A percentile compares a stretch with the other conserved stretches of the same genome.
Evolutionary conservation across 2,329 filamentous ascomycete genomes (phyloP).

Genomic region (Aspergillus carbonarius): DNA sequence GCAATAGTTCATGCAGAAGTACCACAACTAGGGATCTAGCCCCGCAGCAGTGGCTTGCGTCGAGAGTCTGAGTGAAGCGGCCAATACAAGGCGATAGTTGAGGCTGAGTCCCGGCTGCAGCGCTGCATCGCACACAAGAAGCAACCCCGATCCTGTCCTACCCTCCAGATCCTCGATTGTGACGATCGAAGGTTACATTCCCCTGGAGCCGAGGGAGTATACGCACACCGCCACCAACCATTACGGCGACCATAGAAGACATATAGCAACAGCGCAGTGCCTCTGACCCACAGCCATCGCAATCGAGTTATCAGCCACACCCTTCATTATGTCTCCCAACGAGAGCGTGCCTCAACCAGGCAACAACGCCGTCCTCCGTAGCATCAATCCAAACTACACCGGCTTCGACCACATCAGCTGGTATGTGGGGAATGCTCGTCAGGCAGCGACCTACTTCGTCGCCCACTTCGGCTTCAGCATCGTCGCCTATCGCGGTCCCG

Average conservation of each 20-base stretch:
- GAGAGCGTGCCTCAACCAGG: not conserved
- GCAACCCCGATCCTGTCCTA: not conserved
- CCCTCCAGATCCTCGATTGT: not conserved
- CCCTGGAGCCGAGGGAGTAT: too few relatives aligned
- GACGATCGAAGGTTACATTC: not conserved
- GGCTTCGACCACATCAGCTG: constrained; percentile 81
- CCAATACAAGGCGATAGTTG: not conserved
- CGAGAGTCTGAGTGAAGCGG: not conserved
- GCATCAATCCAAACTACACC: constrained; percentile 8
- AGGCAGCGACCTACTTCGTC: constrained; percentile 82
- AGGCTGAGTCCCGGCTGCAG: not conserved
- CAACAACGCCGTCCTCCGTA: constrained; percentile 53
- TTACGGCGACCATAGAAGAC: not conserved
- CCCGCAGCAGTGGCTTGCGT: not conserved
- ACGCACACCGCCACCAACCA: not conserved
- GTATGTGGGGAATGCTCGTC: constrained; percentile 93
- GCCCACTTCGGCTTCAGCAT: constrained; percentile 77
- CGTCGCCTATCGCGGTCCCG: constrained; percentile 78
- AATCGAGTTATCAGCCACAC: not conserved
- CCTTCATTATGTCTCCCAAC: not conserved
- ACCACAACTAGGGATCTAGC: not conserved
- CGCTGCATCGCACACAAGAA: not conserved
- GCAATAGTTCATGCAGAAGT: not conserved
- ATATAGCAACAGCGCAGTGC: not conserved
- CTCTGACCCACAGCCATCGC: not conserved